Conservation (phyloP, 768 basidiomycete genomes). For the Tylopilus balloui region DNA sequence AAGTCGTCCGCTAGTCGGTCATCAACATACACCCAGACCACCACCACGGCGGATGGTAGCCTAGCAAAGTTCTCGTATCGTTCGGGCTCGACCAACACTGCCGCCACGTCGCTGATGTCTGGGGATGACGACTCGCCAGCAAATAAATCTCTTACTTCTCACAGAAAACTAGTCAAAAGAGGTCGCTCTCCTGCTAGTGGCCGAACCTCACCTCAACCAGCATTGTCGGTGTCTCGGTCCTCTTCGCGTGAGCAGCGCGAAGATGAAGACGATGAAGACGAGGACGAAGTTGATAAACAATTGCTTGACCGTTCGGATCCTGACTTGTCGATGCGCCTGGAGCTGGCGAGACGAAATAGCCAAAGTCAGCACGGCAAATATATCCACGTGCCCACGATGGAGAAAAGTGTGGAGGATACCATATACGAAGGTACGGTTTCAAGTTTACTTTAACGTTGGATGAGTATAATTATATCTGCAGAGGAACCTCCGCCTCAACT, state of each 20-base stretch:
- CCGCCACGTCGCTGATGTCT: conserved; percentile 56
- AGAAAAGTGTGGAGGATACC: conserved; percentile 53
- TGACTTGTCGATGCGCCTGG: conserved; percentile 72
- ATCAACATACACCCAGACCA: conserved; percentile 68
- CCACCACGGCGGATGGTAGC: conserved; percentile 62
- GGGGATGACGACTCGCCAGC: conserved; percentile 59
- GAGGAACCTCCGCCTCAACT: conserved; percentile 57
- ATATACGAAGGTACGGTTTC: conserved; percentile 69
- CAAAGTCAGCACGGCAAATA: conserved; percentile 60
- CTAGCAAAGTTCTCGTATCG: conserved; percentile 69
- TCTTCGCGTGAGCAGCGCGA: conserved; percentile 39
- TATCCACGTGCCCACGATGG: conserved; percentile 37
- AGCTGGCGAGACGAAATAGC: conserved; percentile 81
- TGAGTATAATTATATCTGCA: conserved; percentile 22
- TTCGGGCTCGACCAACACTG: conserved; percentile 60
- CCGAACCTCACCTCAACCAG: conserved; percentile 33
- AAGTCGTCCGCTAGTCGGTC: conserved; percentile 71
- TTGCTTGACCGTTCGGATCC: conserved; percentile 63
- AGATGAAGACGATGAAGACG: conserved; percentile 43
- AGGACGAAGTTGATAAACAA: conserved; percentile 41
- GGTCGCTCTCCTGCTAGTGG: conserved; percentile 40
- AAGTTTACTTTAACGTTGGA: conserved; percentile 2
- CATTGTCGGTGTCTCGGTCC: conserved; percentile 38
- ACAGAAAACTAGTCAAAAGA: conserved; percentile 44
- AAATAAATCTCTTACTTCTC: conserved; percentile 41